Percentiles rank a stretch among this genome's conserved stretches.
Conservation (phyloP, 345 rosid genomes). For the Heritiera littoralis region DNA sequence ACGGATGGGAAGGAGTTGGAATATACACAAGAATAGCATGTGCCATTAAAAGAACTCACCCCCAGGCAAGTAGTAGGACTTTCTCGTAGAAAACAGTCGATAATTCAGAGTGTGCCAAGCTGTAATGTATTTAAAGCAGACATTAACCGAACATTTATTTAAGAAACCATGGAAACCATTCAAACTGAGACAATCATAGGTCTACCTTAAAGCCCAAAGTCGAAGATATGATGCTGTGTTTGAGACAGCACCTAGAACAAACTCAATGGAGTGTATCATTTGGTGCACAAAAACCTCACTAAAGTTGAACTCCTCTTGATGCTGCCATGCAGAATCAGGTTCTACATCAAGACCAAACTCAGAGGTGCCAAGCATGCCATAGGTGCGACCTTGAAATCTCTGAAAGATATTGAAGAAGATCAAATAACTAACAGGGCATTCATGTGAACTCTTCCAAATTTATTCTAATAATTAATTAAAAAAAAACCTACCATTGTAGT, state of each 20-base stretch:
- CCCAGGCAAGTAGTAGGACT: conserved; percentile 94
- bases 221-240: conserved; percentile 99
- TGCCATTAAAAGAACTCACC: conserved; percentile 52
- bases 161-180: neutral
- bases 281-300: conserved; percentile 99
- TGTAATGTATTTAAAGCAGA: conserved; percentile 34
- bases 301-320: conserved; percentile 87
- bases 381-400: conserved; percentile 95
- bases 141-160: conserved; percentile 1
- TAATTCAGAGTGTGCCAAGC: conserved; percentile 96
- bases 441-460: conserved; percentile 12
- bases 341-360: conserved; percentile 77
- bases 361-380: conserved; percentile 81
- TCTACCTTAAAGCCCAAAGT: conserved; percentile 96
- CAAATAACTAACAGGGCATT: conserved; percentile 6
- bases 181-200: neutral
- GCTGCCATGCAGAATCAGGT: conserved; percentile 76
- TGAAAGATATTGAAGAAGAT: conserved; percentile 22
- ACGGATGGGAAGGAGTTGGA: neutral
- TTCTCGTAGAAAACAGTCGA: conserved; percentile 97
- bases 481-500: neutral
- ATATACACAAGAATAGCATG: neutral
- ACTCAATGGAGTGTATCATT: conserved; percentile 97
- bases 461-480: neutral
- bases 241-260: conserved; percentile 93